Conservation (phyloP, 2,329 filamentous ascomycete species). For the Biscogniauxia marginata region DNA sequence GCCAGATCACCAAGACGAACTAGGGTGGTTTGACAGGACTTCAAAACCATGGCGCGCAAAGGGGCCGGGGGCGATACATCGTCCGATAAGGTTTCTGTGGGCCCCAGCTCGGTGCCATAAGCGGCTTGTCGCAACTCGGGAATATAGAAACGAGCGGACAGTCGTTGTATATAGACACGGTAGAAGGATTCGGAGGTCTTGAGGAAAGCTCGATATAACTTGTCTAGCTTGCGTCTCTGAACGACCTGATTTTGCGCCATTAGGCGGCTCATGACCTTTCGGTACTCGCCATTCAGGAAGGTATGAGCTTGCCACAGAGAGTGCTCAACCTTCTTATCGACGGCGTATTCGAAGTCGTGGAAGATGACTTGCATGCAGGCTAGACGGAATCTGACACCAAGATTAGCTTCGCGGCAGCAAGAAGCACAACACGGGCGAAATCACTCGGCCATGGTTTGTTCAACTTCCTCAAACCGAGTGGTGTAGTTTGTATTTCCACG, state of each 20-base stretch:
- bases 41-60: constrained; percentile 60
- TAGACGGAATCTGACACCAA: constrained; percentile 59
- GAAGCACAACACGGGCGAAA: not conserved
- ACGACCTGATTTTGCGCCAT: constrained; percentile 53
- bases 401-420: constrained; percentile 15
- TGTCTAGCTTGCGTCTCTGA: constrained; percentile 74
- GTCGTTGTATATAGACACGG: constrained; percentile 75
- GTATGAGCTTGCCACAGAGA: constrained; percentile 78
- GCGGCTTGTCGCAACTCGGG: constrained; percentile 47
- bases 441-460: constrained; percentile 34
- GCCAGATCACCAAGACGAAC: constrained; percentile 88
- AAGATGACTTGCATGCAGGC: constrained; percentile 72
- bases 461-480: constrained; percentile 31
- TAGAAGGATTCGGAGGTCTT: constrained; percentile 89
- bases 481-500: constrained; percentile 29
- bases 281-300: constrained; percentile 75
- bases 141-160: constrained; percentile 61
- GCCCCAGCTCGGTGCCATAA: constrained; percentile 42
- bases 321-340: constrained; percentile 62
- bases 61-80: constrained; percentile 41
- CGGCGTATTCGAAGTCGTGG: constrained; percentile 66
- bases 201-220: constrained; percentile 79
- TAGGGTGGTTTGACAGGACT: constrained; percentile 78
- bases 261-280: constrained; percentile 62
- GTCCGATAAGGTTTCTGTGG: constrained; percentile 43